A percentile compares a stretch with the other conserved stretches of the same genome.
Evolutionary conservation across 2,329 filamentous ascomycete species (phyloP).

Genomic region (Hymenoscyphus salicellus): DNA sequence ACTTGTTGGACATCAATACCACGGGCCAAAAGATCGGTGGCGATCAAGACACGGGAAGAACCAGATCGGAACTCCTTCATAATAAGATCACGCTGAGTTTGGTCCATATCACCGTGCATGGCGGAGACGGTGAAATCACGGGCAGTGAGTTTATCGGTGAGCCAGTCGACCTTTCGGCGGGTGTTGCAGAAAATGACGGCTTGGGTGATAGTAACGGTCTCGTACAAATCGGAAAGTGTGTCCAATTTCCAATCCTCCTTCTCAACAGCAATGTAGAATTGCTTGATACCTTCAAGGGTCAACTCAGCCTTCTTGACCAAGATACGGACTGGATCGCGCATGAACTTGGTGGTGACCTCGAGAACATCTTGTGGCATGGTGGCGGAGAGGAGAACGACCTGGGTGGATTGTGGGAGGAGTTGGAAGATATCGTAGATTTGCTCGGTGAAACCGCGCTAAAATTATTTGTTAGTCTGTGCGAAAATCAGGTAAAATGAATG

Average conservation of each 20-base stretch:
- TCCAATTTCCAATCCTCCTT: slow-evolving; percentile 99
- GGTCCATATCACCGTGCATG: slow-evolving; percentile 99
- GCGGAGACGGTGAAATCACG: slow-evolving; percentile 97
- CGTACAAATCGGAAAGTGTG: slow-evolving; percentile 96
- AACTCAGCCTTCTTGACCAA: slow-evolving; percentile 99
- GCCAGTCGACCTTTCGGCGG: slow-evolving; percentile 96
- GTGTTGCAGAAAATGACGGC: slow-evolving; percentile 99
- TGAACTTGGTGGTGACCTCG: slow-evolving; percentile 99
- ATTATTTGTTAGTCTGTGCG: slow-evolving; percentile 38
- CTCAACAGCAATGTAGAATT: slow-evolving; percentile 99
- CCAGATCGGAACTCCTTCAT: slow-evolving; percentile 99
- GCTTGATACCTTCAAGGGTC: slow-evolving; percentile 99
- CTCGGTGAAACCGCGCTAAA: slow-evolving; percentile 93
- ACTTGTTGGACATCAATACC: slow-evolving; percentile 99
- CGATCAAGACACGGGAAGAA: slow-evolving; percentile 93
- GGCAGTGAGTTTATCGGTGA: slow-evolving; percentile 98
- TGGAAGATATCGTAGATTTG: slow-evolving; percentile 99
- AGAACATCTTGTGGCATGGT: slow-evolving; percentile 99
- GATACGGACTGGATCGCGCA: slow-evolving; percentile 98
- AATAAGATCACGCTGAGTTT: slow-evolving; percentile 96
- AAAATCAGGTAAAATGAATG: background rate
- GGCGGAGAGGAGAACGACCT: slow-evolving; percentile 96
- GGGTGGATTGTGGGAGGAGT: slow-evolving; percentile 93
- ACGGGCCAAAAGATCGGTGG: slow-evolving; percentile 95
- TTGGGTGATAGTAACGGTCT: slow-evolving; percentile 96